A percentile compares a stretch with the other conserved stretches of the same genome.
Evolutionary conservation across 495 filamentous ascomycete genomes (phyloP).

Genomic region (Thermothielavioides terrestris): DNA sequence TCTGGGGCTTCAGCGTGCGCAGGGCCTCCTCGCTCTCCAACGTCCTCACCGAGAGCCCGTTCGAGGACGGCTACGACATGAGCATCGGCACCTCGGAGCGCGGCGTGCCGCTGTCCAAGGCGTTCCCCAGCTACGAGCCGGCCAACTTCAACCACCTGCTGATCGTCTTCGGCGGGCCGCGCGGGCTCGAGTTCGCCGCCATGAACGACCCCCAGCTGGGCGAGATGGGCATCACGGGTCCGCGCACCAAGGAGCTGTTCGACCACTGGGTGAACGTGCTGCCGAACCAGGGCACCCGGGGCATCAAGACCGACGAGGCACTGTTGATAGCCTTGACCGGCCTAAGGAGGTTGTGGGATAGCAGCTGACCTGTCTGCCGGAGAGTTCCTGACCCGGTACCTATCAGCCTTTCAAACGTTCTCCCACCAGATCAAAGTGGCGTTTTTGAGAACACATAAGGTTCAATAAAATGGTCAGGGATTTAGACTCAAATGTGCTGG

Average conservation of each 20-base stretch:
- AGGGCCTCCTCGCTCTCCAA: conserved; percentile 48
- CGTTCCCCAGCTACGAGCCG: conserved; percentile 35
- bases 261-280: conserved; percentile 70
- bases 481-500: no score
- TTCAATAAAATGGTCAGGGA: no score
- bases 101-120: conserved; percentile 44
- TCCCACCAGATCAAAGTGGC: no score
- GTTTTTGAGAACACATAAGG: no score
- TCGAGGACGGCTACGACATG: conserved; percentile 57
- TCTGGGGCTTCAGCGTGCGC: conserved; percentile 66
- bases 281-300: conserved; percentile 66
- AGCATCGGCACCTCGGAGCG: conserved; percentile 70
- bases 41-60: conserved; percentile 57
- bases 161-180: conserved; percentile 63
- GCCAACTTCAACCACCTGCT: conserved; percentile 56
- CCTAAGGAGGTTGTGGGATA: conserved; percentile 46
- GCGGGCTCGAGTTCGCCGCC: conserved; percentile 61
- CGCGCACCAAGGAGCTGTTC: conserved; percentile 55
- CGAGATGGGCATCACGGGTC: conserved; percentile 45
- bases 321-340: conserved; percentile 59
- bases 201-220: conserved; percentile 53
- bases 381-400: not conserved
- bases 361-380: conserved; percentile 12
- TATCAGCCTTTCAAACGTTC: no score
- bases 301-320: conserved; percentile 71